These are phyloP conservation scores for Gymnopus androsaceus DNA, from an alignment of 1,284 basidiomycete genomes.

Conservation along the genomic window DNA sequence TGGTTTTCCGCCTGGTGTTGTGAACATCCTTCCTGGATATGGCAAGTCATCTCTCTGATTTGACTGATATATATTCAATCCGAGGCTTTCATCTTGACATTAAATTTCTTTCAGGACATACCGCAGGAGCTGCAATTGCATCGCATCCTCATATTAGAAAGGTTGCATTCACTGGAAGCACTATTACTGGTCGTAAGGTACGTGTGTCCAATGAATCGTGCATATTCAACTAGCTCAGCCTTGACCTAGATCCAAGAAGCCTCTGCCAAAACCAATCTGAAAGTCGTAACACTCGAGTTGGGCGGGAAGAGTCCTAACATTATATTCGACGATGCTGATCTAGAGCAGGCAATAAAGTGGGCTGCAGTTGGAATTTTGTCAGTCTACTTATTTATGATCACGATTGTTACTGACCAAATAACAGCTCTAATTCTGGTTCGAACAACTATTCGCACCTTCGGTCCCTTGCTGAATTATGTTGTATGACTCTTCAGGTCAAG, in stretches of 20 bases:
- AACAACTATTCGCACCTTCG: neutral
- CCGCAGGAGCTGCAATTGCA: conserved; percentile 63
- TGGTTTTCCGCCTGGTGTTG: conserved; percentile 57
- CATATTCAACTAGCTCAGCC: no score
- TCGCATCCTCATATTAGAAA: conserved; percentile 51
- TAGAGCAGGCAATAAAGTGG: conserved; percentile 84
- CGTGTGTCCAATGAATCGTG: no score
- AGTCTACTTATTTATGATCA: conserved; percentile 24
- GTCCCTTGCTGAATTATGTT: neutral
- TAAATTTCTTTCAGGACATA: conserved; percentile 54
- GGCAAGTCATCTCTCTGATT: conserved; percentile 33
- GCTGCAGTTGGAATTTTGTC: conserved; percentile 79
- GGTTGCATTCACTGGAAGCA: conserved; percentile 51
- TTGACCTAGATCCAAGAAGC: conserved; percentile 68
- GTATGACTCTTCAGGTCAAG: conserved; percentile 68
- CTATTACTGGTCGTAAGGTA: conserved; percentile 56
- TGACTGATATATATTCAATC: neutral
- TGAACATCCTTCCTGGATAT: conserved; percentile 80
- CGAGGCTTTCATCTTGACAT: neutral
- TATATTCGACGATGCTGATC: conserved; percentile 73
- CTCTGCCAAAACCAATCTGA: conserved; percentile 66
- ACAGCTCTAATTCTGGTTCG: conserved; percentile 10
- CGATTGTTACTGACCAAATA: neutral
- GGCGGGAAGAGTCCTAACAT: conserved; percentile 84
- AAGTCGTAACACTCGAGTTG: conserved; percentile 77